Evolutionary conservation across 768 basidiomycete species (phyloP), one percentile per base, ranked within the genome.

Genomic region (Chiua virens): DNA sequence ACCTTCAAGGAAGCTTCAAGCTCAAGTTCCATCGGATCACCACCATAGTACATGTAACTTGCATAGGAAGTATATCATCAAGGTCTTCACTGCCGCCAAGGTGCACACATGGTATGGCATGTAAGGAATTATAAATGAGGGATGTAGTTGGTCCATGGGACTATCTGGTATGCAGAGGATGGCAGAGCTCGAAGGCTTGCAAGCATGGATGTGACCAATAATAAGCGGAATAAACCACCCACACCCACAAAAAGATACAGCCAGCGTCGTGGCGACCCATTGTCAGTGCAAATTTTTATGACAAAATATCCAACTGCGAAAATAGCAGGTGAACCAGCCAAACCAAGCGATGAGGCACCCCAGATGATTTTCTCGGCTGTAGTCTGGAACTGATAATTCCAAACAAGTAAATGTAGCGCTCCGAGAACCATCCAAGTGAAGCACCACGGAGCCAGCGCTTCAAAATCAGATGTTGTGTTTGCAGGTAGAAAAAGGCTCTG

Each of bases 101-200:
- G 23, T 6, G 6, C 6, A 23, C 23, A 23, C 23, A 23, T 6
- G n/a, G n/a, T n/a, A n/a, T n/a, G n/a, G 6, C 6, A 23, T 23
- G 23, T 6, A 23, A 23, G 23, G 23, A 23, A 23, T 28, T 50
- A 45, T 18, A 50, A 2, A 44, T 40, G 50, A 6, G 44, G 50
- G 13, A 45, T 44, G 23, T 34, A 45, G 8, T n/a, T 18, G 22
- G 37, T 40, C 42, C 50, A 50, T 25, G 43, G 21, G n/a, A 45
- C 27, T 1, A 18, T 45, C 18, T 34, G 21, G 20, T 45, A 14
- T n/a, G 43, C 50, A 32, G 50, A 50, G 23, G 28, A 3, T 25
- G 50, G 37, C 8, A 50, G 38, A 25, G 36, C 38, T 5, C 50
- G 50, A 42, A 45, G 50, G 23, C 44, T 51, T 9, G 44, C 37